Evolutionary conservation across 208 protist species (phyloP), one percentile per base, ranked within the genome.

Genomic region (Wallacemonas rigidus): DNA sequence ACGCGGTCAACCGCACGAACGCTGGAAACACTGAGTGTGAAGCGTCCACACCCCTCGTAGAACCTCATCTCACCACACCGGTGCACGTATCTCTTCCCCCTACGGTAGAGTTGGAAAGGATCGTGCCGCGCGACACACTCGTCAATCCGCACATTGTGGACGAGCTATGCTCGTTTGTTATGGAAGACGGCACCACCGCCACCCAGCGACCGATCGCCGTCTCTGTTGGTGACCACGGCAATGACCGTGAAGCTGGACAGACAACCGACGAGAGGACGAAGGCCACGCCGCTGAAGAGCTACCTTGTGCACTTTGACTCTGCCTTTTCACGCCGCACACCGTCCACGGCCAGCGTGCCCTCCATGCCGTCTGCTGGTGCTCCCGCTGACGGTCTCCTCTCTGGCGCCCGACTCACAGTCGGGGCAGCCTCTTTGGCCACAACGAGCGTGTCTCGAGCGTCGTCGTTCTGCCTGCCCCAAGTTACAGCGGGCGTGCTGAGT

Each of bases 81-180:
- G 36, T 39, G 57, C 57, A 44, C 11, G 5, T 8, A 8, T 44
- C 50, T 17, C 15, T 48, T 17, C 40, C 60, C 9, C 15, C 11
- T 41, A 45, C 17, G 8, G 40, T 50, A 39, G 60, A 65, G 60
- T 17, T 65, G 40, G 60, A 65, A 6, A 65, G 50, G 60, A 17
- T 65, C 40, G 40, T 65, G 11, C 60, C 40, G 15, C 9, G 50
- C 12, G 60, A 41, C n/a, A 14, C 40, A 2, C 40, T 38, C 43
- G 11, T 65, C 14, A 35, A 48, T 35, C 60, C 36, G n/a, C 60
- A 48, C 15, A 65, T 9, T 6, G 40, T 65, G 4, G 40, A n/a
- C 7, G 60, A 65, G 60, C 43, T 65, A 14, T 65, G 60, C 43
- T 65, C 60, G 40, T 65, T 65, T 36, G 60, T 65, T 1, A 8